Conservation (phyloP, 129 eudicot genomes). For the sunflower (Helianthus annuus) region DNA sequence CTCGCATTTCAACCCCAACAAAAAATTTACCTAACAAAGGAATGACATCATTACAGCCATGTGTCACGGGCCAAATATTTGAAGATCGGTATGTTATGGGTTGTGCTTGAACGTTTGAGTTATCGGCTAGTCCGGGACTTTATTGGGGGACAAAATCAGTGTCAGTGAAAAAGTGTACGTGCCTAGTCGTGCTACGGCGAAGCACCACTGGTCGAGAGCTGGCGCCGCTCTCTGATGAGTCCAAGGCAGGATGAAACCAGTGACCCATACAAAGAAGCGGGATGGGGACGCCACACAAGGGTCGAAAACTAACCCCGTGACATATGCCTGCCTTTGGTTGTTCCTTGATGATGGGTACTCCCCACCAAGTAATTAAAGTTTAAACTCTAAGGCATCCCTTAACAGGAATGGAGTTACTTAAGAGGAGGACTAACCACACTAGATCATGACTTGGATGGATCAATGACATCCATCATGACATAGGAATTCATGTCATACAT, state of each 20-base stretch:
- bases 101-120: too few relatives aligned
- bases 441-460: conserved; percentile 97
- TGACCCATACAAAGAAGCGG: too few relatives aligned
- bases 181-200: too few relatives aligned
- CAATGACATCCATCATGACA: conserved; percentile 94
- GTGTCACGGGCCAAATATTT: conserved; percentile 57
- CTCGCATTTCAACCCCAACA: conserved; percentile 81
- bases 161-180: too few relatives aligned
- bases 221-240: too few relatives aligned
- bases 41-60: conserved; percentile 84
- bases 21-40: conserved; percentile 69
- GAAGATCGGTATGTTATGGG: too few relatives aligned
- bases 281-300: too few relatives aligned
- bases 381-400: conserved; percentile 79
- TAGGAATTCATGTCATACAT: conserved; percentile 78
- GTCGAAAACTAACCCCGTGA: too few relatives aligned
- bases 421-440: conserved; percentile 81
- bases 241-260: too few relatives aligned
- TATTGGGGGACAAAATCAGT: too few relatives aligned
- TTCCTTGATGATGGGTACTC: conserved; percentile 71
- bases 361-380: conserved; percentile 62
- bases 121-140: too few relatives aligned
- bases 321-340: conserved; percentile 70
- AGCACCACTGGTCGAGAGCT: too few relatives aligned
- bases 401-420: conserved; percentile 94